Percentiles rank a stretch among this genome's conserved stretches.
Evolutionary conservation across 352 stramenopile genomes (phyloP).

Genomic region (Thraustochytrium striatum): DNA sequence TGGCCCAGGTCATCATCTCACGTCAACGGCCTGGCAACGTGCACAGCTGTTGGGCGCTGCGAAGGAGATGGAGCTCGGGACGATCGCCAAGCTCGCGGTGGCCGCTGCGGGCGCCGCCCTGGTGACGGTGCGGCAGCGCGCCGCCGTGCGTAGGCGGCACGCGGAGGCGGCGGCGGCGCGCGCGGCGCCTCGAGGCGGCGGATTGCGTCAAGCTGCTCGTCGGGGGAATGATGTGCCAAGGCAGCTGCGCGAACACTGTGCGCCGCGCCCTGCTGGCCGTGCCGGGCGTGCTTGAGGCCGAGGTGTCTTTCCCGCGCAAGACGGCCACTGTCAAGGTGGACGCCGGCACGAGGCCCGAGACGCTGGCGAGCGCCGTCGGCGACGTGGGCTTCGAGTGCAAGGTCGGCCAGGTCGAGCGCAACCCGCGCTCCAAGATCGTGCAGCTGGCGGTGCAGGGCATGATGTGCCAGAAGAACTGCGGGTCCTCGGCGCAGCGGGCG

Average conservation of each 20-base stretch:
- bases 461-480: conserved; percentile 46
- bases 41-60: too few species aligned
- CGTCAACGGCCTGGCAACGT: too few species aligned
- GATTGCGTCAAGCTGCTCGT: neutral
- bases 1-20: too few species aligned
- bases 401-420: neutral
- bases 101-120: too few species aligned
- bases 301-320: neutral
- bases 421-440: neutral
- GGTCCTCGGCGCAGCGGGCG: neutral
- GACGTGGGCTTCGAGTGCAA: neutral
- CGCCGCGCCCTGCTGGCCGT: neutral
- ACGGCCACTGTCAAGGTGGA: neutral
- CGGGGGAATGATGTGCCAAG: neutral
- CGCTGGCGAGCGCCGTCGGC: neutral
- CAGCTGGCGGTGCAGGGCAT: conserved; percentile 24
- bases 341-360: neutral
- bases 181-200: neutral
- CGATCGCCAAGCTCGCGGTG: too few species aligned
- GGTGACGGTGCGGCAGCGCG: too few species aligned
- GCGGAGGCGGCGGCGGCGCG: neutral
- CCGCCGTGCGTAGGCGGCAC: too few species aligned
- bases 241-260: neutral
- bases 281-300: neutral
- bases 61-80: too few species aligned